These are phyloP conservation scores for Exophiala mesophila DNA, from an alignment of 2,329 filamentous ascomycete genomes.

Conservation along the genomic window DNA sequence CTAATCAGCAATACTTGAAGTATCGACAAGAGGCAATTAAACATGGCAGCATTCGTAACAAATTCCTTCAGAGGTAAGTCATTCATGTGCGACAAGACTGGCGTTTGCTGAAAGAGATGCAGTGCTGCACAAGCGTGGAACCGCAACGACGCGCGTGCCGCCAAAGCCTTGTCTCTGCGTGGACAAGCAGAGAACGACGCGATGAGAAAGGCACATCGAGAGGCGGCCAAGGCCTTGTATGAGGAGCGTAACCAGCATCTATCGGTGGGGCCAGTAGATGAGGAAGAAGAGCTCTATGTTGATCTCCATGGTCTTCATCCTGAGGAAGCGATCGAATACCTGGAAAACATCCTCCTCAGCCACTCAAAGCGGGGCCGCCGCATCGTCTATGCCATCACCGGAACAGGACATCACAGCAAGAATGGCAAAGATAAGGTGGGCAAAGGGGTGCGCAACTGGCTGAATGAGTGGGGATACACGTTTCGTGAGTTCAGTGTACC, in stretches of 20 bases:
- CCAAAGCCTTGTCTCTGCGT: conserved; percentile 87
- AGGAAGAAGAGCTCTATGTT: conserved; percentile 74
- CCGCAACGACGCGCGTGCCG: conserved; percentile 90
- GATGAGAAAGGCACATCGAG: conserved; percentile 94
- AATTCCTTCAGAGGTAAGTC: conserved; percentile 84
- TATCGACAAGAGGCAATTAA: conserved; percentile 94
- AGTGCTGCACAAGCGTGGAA: conserved; percentile 98
- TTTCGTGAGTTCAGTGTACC: conserved; percentile 96
- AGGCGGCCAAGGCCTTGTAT: conserved; percentile 86
- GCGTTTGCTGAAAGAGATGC: conserved; percentile 2
- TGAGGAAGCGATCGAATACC: conserved; percentile 91
- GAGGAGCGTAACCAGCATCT: conserved; percentile 81
- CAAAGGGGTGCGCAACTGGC: conserved; percentile 81
- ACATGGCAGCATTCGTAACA: conserved; percentile 92
- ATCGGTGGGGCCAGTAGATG: conserved; percentile 36
- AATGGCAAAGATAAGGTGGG: conserved; percentile 98
- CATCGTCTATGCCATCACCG: conserved; percentile 91
- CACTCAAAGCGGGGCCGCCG: conserved; percentile 64
- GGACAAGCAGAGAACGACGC: conserved; percentile 95
- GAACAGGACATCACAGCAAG: conserved; percentile 95
- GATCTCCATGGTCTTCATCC: conserved; percentile 98
- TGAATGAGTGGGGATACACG: conserved; percentile 93
- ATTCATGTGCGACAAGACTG: background rate
- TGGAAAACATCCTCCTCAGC: conserved; percentile 80
- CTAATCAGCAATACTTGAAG: conserved; percentile 92